Conservation (phyloP, 2,329 filamentous ascomycete genomes). For the Phialophora macrospora region DNA sequence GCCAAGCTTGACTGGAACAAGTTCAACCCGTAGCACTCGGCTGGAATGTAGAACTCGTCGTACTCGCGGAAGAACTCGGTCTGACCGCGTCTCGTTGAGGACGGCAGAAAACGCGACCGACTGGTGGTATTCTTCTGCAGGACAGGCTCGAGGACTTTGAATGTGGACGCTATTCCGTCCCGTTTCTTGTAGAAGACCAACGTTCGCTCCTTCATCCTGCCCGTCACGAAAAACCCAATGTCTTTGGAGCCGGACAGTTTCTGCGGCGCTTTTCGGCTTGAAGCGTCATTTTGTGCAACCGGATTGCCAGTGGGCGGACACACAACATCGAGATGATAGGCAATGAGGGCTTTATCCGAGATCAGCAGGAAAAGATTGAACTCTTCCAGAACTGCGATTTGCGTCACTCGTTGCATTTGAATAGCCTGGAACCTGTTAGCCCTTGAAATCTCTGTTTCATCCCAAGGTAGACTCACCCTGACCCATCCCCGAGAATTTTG, state of each 20-base stretch:
- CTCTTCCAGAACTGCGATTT: conserved; percentile 92
- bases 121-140: conserved; percentile 90
- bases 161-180: conserved; percentile 87
- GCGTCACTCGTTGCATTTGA: conserved; percentile 76
- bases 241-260: conserved; percentile 85
- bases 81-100: conserved; percentile 66
- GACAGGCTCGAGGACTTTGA: conserved; percentile 93
- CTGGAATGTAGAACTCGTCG: conserved; percentile 97
- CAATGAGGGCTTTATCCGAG: conserved; percentile 86
- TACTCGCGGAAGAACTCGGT: conserved; percentile 98
- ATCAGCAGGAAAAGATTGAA: conserved; percentile 92
- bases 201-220: conserved; percentile 94
- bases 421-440: conserved; percentile 67
- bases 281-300: conserved; percentile 71
- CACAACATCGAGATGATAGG: conserved; percentile 89
- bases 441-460: conserved; percentile 10
- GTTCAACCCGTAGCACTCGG: conserved; percentile 93
- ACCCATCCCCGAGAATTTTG: conserved; percentile 90
- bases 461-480: conserved; percentile 64
- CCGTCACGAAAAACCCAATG: conserved; percentile 94
- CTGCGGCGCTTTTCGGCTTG: conserved; percentile 82
- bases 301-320: conserved; percentile 61
- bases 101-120: conserved; percentile 68
- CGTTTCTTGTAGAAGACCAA: conserved; percentile 97
- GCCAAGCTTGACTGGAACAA: conserved; percentile 94